Evolutionary conservation across 805 yeast genomes (phyloP).

Genomic region (Barnettozyma wickerhamii): DNA sequence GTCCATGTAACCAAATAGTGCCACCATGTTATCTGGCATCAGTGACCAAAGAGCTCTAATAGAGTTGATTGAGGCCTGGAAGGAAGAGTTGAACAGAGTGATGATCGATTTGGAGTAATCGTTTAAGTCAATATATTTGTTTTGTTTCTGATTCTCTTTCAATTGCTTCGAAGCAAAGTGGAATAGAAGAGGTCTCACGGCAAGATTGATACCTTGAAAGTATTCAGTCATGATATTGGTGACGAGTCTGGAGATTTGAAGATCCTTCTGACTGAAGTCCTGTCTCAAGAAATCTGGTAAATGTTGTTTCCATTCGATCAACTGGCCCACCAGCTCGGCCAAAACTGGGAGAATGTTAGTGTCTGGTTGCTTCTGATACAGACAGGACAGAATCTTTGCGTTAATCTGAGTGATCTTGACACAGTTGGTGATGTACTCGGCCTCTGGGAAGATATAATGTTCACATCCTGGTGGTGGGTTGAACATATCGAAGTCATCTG

Average conservation of each 20-base stretch:
- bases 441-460: conserved; percentile 71
- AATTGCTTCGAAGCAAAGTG: conserved; percentile 71
- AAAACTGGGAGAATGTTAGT: conserved; percentile 72
- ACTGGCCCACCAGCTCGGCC: conserved; percentile 60
- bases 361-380: conserved; percentile 73
- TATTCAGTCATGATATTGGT: conserved; percentile 80
- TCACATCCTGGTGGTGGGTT: conserved; percentile 56
- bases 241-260: conserved; percentile 58
- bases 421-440: conserved; percentile 72
- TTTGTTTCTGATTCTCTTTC: conserved; percentile 41
- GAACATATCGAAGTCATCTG: conserved; percentile 65
- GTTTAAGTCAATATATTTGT: conserved; percentile 58
- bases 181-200: conserved; percentile 71
- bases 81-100: conserved; percentile 68
- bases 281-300: conserved; percentile 62
- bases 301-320: conserved; percentile 62
- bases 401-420: conserved; percentile 76
- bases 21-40: conserved; percentile 76
- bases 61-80: conserved; percentile 77
- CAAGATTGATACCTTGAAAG: conserved; percentile 76
- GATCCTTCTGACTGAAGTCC: conserved; percentile 48
- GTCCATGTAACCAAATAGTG: conserved; percentile 83
- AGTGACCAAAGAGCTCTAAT: conserved; percentile 71
- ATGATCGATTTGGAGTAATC: conserved; percentile 63
- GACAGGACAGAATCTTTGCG: conserved; percentile 62